phyloP scores from a whole-genome alignment of 495 filamentous ascomycete genomes.

The Annulohypoxylon moriforme region DNA sequence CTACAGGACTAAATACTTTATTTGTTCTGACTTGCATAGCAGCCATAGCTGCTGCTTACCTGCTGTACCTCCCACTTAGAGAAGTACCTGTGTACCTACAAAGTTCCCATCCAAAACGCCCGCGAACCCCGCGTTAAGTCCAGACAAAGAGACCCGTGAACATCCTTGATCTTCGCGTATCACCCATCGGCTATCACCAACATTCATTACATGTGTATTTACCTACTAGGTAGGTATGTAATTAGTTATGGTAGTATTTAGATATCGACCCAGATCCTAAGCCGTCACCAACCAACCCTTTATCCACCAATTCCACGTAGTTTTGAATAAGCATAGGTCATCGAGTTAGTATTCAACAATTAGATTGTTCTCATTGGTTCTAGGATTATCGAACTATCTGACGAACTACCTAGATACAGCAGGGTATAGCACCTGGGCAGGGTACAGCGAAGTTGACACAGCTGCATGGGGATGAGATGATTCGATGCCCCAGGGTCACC shows the following conservation, averaged over 20 bases:
- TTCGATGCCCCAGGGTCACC: slow-evolving; percentile 30
- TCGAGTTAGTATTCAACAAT: neutral
- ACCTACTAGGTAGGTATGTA: too few species aligned
- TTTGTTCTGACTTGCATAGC: slow-evolving; percentile 16
- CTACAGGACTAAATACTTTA: neutral
- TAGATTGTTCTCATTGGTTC: slow-evolving; percentile 34
- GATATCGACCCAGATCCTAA: neutral
- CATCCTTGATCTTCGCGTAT: too few species aligned
- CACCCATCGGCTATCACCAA: slow-evolving; percentile 4
- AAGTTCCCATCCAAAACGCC: slow-evolving; percentile 7
- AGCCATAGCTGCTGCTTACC: neutral
- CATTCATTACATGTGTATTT: neutral
- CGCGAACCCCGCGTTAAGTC: slow-evolving; percentile 29
- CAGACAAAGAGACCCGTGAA: neutral
- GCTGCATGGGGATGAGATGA: neutral
- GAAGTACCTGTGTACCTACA: neutral
- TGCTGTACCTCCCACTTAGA: neutral
- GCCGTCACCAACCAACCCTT: neutral
- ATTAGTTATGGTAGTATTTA: neutral
- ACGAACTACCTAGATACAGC: slow-evolving; percentile 6
- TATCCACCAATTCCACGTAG: slow-evolving; percentile 10
- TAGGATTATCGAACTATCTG: slow-evolving; percentile 20
- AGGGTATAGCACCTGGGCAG: neutral
- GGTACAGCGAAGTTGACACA: neutral
- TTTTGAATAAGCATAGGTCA: neutral